Evolutionary conservation across 805 yeast genomes (phyloP), one percentile per base, ranked within the genome.

Genomic region (Suhomyces prunicola): DNA sequence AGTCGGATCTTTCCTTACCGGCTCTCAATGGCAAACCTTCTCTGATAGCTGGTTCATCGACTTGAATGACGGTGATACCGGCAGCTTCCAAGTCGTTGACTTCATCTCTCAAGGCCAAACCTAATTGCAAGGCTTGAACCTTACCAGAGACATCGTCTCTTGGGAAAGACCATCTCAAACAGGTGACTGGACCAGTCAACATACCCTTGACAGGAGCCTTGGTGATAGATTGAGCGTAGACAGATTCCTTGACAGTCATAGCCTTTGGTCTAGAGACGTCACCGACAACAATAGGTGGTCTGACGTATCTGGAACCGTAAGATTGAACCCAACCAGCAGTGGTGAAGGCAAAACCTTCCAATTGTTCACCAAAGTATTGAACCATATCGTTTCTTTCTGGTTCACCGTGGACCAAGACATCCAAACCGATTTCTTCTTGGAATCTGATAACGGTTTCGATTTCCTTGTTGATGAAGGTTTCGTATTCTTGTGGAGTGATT

Each of bases 301-400:
- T 91, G 67, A 94, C 99, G 81, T 94, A 94, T 84, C 99, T 90
- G 63, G 99, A 92, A 84, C 99, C 99, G 78, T 93, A 94, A 64
- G 99, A 94, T 85, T 94, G 99, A 69, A 94, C 99, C 99, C 99
- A 94, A 79, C 99, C 99, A 85, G 90, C 90, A 66, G 88, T 82
- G 79, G 99, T 94, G 86, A 94, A 94, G 66, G 96, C 97, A 76
- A 88, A 94, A 79, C 99, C 99, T 73, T 89, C 88, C 75, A 94
- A 83, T 83, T 90, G 91, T 83, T 94, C 99, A 84, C 99, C 99
- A 64, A 94, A 94, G 87, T 93, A 94, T 84, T 94, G 99, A 70
- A 94, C 99, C 99, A 94, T 94, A 83, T 94, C 99, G 83, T 94
- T 94, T 86, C 99, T 89, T 86, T 94, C 99, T 78, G 99, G 99